A percentile compares a stretch with the other conserved stretches of the same genome.
These are phyloP conservation scores for Podila minutissima DNA, from an alignment of 192 early-diverging fungal species.

Conservation along the genomic window DNA sequence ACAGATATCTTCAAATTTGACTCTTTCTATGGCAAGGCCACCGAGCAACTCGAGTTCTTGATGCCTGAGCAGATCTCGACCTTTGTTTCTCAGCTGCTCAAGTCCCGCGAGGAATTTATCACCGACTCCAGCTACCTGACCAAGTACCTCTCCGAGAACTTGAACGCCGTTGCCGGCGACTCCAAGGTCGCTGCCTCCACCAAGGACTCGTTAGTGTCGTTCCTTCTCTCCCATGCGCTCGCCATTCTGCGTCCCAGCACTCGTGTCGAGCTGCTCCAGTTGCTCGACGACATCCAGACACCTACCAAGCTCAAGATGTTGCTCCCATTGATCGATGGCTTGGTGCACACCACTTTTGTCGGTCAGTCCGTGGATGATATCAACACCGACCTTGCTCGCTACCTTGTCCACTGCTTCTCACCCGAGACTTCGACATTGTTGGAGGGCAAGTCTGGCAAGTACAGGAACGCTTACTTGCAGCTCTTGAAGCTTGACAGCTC, in stretches of 20 bases:
- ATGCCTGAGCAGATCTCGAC: constrained; percentile 16
- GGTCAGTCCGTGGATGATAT: constrained; percentile 25
- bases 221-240: constrained; percentile 65
- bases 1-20: constrained; percentile 38
- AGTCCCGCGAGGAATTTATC: constrained; percentile 51
- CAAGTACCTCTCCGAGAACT: constrained; percentile 49
- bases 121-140: constrained; percentile 50
- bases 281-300: constrained; percentile 60
- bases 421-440: constrained; percentile 55
- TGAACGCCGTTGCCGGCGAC: constrained; percentile 45
- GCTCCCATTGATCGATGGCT: constrained; percentile 64
- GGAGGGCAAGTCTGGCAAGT: constrained; percentile 58
- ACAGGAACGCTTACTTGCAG: constrained; percentile 57
- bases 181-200: constrained; percentile 27
- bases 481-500: constrained; percentile 56
- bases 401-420: constrained; percentile 67
- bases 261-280: constrained; percentile 62
- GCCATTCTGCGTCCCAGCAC: constrained; percentile 49
- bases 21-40: constrained; percentile 50
- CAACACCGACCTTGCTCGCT: constrained; percentile 43
- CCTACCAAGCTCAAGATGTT: constrained; percentile 69
- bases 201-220: constrained; percentile 56
- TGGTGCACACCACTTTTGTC: constrained; percentile 52
- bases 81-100: constrained; percentile 30
- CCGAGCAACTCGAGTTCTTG: constrained; percentile 42